Conservation (phyloP, 1,284 basidiomycete species). For the Takashimella koratensis region DNA sequence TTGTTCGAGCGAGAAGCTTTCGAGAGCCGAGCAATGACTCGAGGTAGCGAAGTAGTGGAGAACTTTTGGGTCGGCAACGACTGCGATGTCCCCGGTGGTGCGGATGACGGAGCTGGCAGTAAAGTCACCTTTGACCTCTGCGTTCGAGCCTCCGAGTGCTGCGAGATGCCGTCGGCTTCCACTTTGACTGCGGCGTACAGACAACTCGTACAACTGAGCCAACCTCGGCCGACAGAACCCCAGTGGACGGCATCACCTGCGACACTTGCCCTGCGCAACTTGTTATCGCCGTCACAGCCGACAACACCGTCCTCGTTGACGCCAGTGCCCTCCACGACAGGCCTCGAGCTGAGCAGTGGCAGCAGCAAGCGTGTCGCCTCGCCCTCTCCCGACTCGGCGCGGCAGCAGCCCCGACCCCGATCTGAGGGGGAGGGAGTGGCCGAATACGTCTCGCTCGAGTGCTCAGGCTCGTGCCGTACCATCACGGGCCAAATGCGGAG, state of each 20-base stretch:
- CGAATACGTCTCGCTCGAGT: slow-evolving; percentile 43
- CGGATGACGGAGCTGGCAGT: slow-evolving; percentile 36
- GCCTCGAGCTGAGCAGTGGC: slow-evolving; percentile 1
- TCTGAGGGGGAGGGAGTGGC: slow-evolving; percentile 10
- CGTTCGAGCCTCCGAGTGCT: slow-evolving; percentile 45
- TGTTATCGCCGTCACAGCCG: slow-evolving; percentile 27
- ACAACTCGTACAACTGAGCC: slow-evolving; percentile 33
- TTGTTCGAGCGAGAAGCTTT: slow-evolving; percentile 51
- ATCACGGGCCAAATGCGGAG: slow-evolving; percentile 40
- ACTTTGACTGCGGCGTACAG: slow-evolving; percentile 24
- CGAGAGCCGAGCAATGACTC: slow-evolving; percentile 54
- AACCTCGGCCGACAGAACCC: slow-evolving; percentile 11
- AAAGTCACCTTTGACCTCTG: slow-evolving; percentile 40
- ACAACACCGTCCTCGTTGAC: slow-evolving; percentile 3
- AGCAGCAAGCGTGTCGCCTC: slow-evolving; percentile 23
- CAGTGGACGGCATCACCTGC: slow-evolving; percentile 41
- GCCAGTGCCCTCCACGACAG: slow-evolving; percentile 1
- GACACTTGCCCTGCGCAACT: slow-evolving; percentile 42
- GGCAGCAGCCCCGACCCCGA: slow-evolving; percentile 16
- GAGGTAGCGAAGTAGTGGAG: slow-evolving; percentile 70
- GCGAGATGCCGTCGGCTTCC: slow-evolving; percentile 41
- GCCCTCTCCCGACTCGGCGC: slow-evolving; percentile 10
- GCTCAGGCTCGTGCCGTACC: slow-evolving; percentile 43
- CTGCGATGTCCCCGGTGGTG: slow-evolving; percentile 45
- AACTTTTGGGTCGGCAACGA: slow-evolving; percentile 56